A percentile compares a stretch with the other conserved stretches of the same genome.
Conservation (phyloP, 78 protist genomes). For the Dictyostelium capitatum region DNA sequence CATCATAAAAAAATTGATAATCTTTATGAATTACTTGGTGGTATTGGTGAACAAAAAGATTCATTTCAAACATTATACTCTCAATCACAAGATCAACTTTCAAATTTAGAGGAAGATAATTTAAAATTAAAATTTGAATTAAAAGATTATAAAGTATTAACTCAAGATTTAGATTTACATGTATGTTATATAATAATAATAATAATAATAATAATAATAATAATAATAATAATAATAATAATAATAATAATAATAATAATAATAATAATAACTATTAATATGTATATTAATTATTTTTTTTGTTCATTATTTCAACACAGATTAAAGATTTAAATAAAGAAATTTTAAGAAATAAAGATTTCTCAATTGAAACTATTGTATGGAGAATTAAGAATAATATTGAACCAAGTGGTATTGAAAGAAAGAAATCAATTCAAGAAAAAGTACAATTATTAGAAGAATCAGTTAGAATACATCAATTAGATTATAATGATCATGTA, state of each 20-base stretch:
- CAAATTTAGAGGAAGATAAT: background rate
- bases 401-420: slow-evolving; percentile 64
- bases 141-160: slow-evolving; percentile 16
- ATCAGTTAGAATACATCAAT: slow-evolving; percentile 16
- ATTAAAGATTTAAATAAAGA: slow-evolving; percentile 37
- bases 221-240: no score
- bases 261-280: background rate
- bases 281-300: no score
- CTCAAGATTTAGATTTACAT: background rate
- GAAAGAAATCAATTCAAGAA: slow-evolving; percentile 34
- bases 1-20: slow-evolving; percentile 41
- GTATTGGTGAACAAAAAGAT: slow-evolving; percentile 48
- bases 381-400: slow-evolving; percentile 18
- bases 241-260: no score
- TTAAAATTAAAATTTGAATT: background rate
- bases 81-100: slow-evolving; percentile 29
- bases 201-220: no score
- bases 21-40: background rate
- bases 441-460: slow-evolving; percentile 20
- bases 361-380: slow-evolving; percentile 16
- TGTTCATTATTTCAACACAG: background rate
- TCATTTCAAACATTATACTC: background rate
- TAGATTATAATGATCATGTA: slow-evolving; percentile 24
- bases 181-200: background rate
- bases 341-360: slow-evolving; percentile 25